Base-by-base conservation (phyloP, 2,329 filamentous ascomycete species). In the Penicillium polonicum region DNA sequence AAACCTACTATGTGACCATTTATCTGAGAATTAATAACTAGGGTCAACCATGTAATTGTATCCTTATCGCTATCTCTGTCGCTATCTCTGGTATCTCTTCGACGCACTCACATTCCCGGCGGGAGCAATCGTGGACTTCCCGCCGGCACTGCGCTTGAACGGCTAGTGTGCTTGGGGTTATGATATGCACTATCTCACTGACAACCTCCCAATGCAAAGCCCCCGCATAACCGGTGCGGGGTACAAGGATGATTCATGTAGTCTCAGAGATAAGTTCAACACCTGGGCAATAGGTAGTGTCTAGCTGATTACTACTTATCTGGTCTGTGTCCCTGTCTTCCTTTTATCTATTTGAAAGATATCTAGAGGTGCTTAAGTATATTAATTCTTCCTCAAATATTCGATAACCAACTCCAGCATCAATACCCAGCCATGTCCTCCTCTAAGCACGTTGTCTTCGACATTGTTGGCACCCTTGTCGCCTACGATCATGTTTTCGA, bases 401-500 rank as follows among this genome's bases (percentile, higher is more conserved):
- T 13, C 5, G n/a, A 42, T 31, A 35, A 56, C n/a, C 13, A 62
- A 44, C 55, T 21, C 50, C 36, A 44, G 13, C 13, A 9, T 23
- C 25, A 17, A 33, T 5, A 19, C 17, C 12, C n/a, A 44, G 21
- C 2, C 21, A 56, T 56, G 54, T 57, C 57, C 9, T 63, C 46
- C 12, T 49, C 60, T 9, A 70, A 69, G 57, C 66, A 70, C 27
- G 65, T 70, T 39, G 68, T 70, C n/a, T 70, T 70, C 38, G 68
- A 70, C 50, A 66, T 70, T 4, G 66, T 70, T 25, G 78, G 78
- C 21, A 80, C 78, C 9, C 71, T 75, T 17, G 74, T 80, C 38
- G 69, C 67, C 39, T 79, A 76, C 67, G 70, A 77, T 10, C 68
- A 72, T 48, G 73, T 75, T 60, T 77, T 72, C 63, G 60, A 69